These are phyloP conservation scores for Kodamaea kaohsiungensis DNA, from an alignment of 805 yeast species.

Conservation along the genomic window DNA sequence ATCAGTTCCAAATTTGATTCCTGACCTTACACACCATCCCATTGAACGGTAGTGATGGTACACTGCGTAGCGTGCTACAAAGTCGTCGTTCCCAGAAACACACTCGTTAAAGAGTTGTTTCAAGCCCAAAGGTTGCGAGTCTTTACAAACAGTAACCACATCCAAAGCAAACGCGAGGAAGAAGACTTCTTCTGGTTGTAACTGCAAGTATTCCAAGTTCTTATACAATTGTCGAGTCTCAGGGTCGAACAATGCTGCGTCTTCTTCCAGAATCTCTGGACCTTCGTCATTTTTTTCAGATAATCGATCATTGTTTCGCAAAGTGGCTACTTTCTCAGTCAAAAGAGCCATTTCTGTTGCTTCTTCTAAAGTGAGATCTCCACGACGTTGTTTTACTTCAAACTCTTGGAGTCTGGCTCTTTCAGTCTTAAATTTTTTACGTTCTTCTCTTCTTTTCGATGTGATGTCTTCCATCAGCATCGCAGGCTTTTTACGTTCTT, in stretches of 20 bases:
- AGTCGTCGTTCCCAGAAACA: constrained; percentile 17
- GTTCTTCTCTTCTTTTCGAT: constrained; percentile 63
- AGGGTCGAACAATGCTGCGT: constrained; percentile 18
- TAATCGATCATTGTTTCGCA: constrained; percentile 17
- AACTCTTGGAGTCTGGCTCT: constrained; percentile 52
- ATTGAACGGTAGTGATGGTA: constrained; percentile 85
- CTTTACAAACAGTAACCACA: constrained; percentile 36
- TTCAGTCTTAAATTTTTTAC: constrained; percentile 69
- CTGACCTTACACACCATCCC: constrained; percentile 95
- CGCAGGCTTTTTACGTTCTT: neutral
- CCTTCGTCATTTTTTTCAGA: constrained; percentile 10
- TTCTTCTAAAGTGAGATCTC: constrained; percentile 26
- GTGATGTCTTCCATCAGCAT: constrained; percentile 77
- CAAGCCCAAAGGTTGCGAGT: constrained; percentile 2
- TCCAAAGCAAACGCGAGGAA: constrained; percentile 64
- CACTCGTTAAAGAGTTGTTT: neutral
- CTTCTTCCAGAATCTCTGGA: constrained; percentile 14
- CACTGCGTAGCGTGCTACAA: constrained; percentile 61
- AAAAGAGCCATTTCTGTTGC: constrained; percentile 18
- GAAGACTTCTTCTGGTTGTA: constrained; percentile 74
- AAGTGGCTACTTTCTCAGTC: constrained; percentile 17
- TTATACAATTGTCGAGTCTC: constrained; percentile 14
- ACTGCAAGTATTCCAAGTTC: constrained; percentile 55
- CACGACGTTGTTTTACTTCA: constrained; percentile 48
- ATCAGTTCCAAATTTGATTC: constrained; percentile 91